phyloP scores from a whole-genome alignment of 257 asterid genomes.

The Coffea canephora region DNA sequence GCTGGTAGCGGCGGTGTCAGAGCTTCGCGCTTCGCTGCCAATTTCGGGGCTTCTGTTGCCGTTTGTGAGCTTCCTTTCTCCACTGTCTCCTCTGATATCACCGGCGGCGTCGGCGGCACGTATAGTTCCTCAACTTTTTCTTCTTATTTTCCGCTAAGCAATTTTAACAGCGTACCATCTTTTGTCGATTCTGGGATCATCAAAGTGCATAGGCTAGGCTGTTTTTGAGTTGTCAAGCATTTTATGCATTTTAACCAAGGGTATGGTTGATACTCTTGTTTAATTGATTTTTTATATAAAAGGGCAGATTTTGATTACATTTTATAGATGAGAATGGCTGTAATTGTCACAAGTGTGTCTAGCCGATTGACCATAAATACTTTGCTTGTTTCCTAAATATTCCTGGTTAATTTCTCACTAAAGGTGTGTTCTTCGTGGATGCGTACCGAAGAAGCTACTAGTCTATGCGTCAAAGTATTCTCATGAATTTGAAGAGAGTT shows the following conservation, averaged over 20 bases:
- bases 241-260: not conserved
- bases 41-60: slow-evolving; percentile 88
- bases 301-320: not conserved
- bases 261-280: not conserved
- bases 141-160: not conserved
- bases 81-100: slow-evolving; percentile 78
- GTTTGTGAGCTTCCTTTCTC: slow-evolving; percentile 92
- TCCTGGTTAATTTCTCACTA: slow-evolving; percentile 15
- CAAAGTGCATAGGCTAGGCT: not conserved
- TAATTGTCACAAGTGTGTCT: too few relatives aligned
- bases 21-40: slow-evolving; percentile 92
- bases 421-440: slow-evolving; percentile 99
- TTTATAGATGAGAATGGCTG: not conserved
- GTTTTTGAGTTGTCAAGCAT: not conserved
- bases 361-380: not conserved
- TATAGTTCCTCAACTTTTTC: slow-evolving; percentile 28
- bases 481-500: slow-evolving; percentile 92
- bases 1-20: slow-evolving; percentile 99
- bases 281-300: not conserved
- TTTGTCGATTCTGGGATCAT: not conserved
- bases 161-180: not conserved
- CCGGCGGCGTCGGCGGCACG: slow-evolving; percentile 99
- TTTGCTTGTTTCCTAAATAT: not conserved
- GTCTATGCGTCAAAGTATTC: slow-evolving; percentile 89
- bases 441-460: slow-evolving; percentile 92